Base-by-base conservation (phyloP, 441 rosid species). In the Omphalea diandra region DNA sequence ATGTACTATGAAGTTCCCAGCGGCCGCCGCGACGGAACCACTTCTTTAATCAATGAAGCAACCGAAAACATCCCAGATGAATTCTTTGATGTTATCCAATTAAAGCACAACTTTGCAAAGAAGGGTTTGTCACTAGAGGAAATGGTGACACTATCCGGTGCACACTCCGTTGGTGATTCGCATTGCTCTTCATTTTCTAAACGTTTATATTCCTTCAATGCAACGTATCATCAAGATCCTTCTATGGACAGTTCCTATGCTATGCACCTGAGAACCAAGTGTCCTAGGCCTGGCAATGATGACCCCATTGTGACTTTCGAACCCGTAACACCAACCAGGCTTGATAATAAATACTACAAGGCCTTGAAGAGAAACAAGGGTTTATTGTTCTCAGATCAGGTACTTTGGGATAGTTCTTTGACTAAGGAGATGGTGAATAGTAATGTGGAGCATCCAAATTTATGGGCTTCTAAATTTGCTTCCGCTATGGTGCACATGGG, bases 21-120 rank as follows among this genome's bases (percentile, higher is more conserved):
- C 0, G 84, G 84, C 17, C 79, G 84, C 46, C 59, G 76, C 7
- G 84, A 81, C 1, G 84, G 81, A 10, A 60, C 67, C 49, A 69
- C 66, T n/a, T 77, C 84, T 1, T 18, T 50, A 1, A 38, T 12
- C 12, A 26, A 11, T 9, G 75, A 63, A 2, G 59, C 32, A 0
- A 0, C 63, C 12, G 8, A 41, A 43, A 71, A 71, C 44, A 55
- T 71, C 8, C 75, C 75, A 0, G 38, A 20, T 27, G 3, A 69
- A 41, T 62, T 43, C 69, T 71, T 71, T 41, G 31, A 53, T 7
- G 63, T 22, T 10, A 32, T 9, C 11, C 75, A 63, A 2, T 7
- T 71, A 18, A 43, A 26, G 15, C 2, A 52, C 9, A 71, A 63
- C 29, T 63, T 71, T 35, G 75, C 47, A 1, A 32, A 27, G 2